phyloP scores from a whole-genome alignment of 352 stramenopile species.

The Detonula confervacea region DNA sequence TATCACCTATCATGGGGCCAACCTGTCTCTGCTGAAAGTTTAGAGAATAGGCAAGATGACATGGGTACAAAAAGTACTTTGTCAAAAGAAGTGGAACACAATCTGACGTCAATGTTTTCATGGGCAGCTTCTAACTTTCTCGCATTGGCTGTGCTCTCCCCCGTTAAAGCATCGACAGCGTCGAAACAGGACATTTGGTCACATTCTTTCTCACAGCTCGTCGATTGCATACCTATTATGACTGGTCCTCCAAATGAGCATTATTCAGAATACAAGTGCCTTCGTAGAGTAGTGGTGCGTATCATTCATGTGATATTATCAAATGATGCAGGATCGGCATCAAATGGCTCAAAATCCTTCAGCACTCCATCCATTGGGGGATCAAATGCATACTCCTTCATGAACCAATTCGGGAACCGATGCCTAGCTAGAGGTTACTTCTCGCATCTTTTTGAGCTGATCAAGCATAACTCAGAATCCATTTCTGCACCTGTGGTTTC shows the following conservation, averaged over 20 bases:
- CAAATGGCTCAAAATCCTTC: background rate
- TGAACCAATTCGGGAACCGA: constrained; percentile 40
- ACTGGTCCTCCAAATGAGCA: constrained; percentile 11
- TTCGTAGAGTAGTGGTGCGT: constrained; percentile 38
- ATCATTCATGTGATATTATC: constrained; percentile 45
- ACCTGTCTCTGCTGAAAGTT: background rate
- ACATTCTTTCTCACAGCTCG: constrained; percentile 43
- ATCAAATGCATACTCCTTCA: too few relatives aligned
- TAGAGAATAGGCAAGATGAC: background rate
- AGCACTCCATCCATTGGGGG: too few relatives aligned
- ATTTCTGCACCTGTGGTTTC: constrained; percentile 43
- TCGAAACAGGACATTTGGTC: constrained; percentile 40
- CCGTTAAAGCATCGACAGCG: constrained; percentile 13
- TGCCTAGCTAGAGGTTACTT: constrained; percentile 50
- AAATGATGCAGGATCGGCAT: background rate
- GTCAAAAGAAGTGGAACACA: constrained; percentile 21
- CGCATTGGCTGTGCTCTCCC: constrained; percentile 28
- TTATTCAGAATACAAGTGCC: constrained; percentile 19
- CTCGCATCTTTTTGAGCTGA: constrained; percentile 48
- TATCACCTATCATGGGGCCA: constrained; percentile 27
- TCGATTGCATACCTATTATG: constrained; percentile 53
- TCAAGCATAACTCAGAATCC: constrained; percentile 31
- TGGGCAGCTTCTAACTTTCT: constrained; percentile 44
- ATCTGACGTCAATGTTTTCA: constrained; percentile 34
- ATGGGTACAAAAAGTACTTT: background rate